Percentiles rank a stretch among this genome's conserved stretches.
phyloP scores from a whole-genome alignment of 441 rosid genomes.

The Pelargonium fulgidum region DNA sequence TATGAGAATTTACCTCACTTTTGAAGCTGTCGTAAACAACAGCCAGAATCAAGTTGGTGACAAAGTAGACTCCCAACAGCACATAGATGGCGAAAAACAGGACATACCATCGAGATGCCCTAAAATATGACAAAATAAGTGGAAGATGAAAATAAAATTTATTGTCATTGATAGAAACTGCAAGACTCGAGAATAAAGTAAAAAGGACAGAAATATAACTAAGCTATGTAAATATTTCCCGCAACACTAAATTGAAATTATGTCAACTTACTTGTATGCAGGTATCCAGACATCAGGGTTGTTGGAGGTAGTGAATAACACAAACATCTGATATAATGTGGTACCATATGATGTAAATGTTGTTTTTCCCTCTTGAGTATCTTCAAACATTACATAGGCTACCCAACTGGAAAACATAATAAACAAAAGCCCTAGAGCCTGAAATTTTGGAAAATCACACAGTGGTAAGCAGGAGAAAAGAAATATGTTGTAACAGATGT shows the following conservation, averaged over 20 bases:
- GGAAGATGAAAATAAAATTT: slow-evolving; percentile 12
- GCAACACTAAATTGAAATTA: slow-evolving; percentile 1
- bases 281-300: slow-evolving; percentile 99
- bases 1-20: slow-evolving; percentile 52
- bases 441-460: slow-evolving; percentile 32
- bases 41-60: slow-evolving; percentile 96
- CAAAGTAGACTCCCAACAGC: slow-evolving; percentile 87
- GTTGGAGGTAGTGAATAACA: slow-evolving; percentile 93
- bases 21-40: slow-evolving; percentile 95
- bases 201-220: too few species aligned
- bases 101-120: slow-evolving; percentile 88
- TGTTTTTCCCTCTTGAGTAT: slow-evolving; percentile 67
- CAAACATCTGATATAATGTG: slow-evolving; percentile 82
- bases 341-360: slow-evolving; percentile 67
- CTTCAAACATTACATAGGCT: slow-evolving; percentile 94
- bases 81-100: slow-evolving; percentile 74
- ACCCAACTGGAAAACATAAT: slow-evolving; percentile 90
- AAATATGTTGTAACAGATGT: neutral
- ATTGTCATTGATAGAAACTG: neutral
- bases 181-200: neutral
- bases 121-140: slow-evolving; percentile 30
- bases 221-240: too few species aligned
- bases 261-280: slow-evolving; percentile 79
- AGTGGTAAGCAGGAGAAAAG: slow-evolving; percentile 12
- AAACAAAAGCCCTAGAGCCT: slow-evolving; percentile 87